Evolutionary conservation across 306 rosid species (phyloP), one percentile per base, ranked within the genome.

Genomic region (Fragaria nilgerrensis): DNA sequence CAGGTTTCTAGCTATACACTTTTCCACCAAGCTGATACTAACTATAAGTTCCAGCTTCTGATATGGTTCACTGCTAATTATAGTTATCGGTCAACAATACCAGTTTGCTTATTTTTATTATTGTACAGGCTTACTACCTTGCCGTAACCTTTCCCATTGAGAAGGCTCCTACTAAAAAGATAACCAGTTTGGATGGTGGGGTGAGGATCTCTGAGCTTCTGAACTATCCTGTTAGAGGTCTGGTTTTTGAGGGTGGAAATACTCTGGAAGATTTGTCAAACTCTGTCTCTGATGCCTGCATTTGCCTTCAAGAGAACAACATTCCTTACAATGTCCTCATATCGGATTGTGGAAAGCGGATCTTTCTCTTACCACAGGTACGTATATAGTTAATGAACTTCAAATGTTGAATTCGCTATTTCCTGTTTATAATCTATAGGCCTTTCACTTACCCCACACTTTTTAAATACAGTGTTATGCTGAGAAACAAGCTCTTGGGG

Each of bases 401-500:
- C 23, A 5, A 29, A 16, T 41, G 4, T 75, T 55, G 17, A 4
- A 43, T 8, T 55, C 5, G 34, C 41, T 25, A 2, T 56, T 41
- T 41, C n/a, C 5, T 7, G 65, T 3, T 6, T 37, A 23, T 64
- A 22, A 65, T 67, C 22, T 37, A 14, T 39, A 53, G 48, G 41
- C 22, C 45, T 56, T 45, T 69, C 9, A 49, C 48, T 62, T 0
- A 64, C 13, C 41, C 45, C 70, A 20, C 41, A 49, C 37, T 25
- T 53, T 61, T 70, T 48, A 25, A 32, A 55, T 69, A 27, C 92
- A 94, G 98, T 94, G 98, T 78, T 94, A 90, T 82, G 97, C 98
- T 58, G 98, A 94, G 89, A 94, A 94, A 81, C 98, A 94, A 87
- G 97, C 98, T 45, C 97, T 94, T 7, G 98, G 96, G 76, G 97